Base-by-base conservation (phyloP, 2,329 filamentous ascomycete species). In the Colletotrichum siamense region DNA sequence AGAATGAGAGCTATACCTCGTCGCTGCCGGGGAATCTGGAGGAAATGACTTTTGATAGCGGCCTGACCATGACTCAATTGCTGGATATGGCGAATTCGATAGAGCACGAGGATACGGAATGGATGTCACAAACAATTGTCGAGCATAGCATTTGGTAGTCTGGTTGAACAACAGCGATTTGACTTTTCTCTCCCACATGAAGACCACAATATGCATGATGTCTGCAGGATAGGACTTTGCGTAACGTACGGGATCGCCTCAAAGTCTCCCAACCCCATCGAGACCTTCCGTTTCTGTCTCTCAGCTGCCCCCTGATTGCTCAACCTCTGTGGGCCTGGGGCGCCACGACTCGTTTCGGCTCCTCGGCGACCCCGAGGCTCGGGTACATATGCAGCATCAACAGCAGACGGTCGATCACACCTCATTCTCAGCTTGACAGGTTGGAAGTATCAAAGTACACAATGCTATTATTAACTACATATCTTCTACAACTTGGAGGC, bases 11-110 rank as follows among this genome's bases (percentile, higher is more conserved):
- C 71, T 28, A 78, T 77, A 2, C 69, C 76, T 52, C 73, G 76
- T 13, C 71, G 2, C 49, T 77, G 3, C 39, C 67, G 9, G 52
- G 78, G 0, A 74, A 67, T 4, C 70, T 80, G 67, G 81, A 82
- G 4, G 81, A 80, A 3, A 79, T 3, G 78, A 75, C 34, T 18
- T 79, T 81, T 39, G 83, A 83, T 24, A 81, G 84, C 22, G 85
- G 85, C 44, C 79, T 89, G 15, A 88, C 86, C 1, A 85, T 86
- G 3, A 86, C 84, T 3, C 86, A 89, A 67, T 87, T 89, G 52
- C 84, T 89, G 77, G 87, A 87, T 5, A 84, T 89, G 75, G 87
- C 87, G 0, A 86, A 89, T 62, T 88, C 87, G 15, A 88, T 89
- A 71, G 88, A 87, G 3, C 80, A 81, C 5, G 83, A 77, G 65